phyloP scores from a whole-genome alignment of 345 rosid species.

The Populus tremula region DNA sequence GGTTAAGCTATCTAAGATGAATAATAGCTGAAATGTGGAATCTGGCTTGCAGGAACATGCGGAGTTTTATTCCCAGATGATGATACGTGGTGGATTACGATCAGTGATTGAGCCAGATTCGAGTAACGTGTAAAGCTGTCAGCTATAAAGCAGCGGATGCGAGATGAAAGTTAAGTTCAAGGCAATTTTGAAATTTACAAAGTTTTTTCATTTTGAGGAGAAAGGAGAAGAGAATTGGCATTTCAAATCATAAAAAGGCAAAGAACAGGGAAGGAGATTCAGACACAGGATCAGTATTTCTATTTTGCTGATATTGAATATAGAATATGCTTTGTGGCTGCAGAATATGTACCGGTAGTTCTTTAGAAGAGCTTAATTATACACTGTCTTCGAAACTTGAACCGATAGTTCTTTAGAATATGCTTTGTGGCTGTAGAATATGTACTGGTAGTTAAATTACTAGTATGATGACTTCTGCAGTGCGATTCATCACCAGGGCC shows the following conservation, averaged over 20 bases:
- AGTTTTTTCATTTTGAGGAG: not conserved
- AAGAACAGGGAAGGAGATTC: not conserved
- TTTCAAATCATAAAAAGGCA: not conserved
- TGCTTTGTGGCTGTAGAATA: too few relatives aligned
- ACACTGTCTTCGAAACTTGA: not conserved
- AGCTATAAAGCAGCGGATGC: not conserved
- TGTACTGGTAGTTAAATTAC: not conserved
- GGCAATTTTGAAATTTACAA: not conserved
- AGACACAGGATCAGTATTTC: not conserved
- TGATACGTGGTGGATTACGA: conserved; percentile 31
- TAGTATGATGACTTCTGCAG: not conserved
- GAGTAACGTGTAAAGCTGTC: conserved; percentile 1
- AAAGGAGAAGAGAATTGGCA: not conserved
- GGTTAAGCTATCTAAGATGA: not conserved
- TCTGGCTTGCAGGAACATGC: conserved; percentile 27
- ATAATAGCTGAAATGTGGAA: not conserved
- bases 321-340: too few relatives aligned
- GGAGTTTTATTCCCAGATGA: conserved; percentile 36
- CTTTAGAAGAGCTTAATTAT: not conserved
- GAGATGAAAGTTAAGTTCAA: not conserved
- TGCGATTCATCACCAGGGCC: not conserved
- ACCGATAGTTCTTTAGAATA: not conserved
- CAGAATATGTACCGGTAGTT: not conserved
- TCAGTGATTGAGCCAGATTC: conserved; percentile 33
- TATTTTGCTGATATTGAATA: too few relatives aligned